A percentile compares a stretch with the other conserved stretches of the same genome.
Conservation (phyloP, 495 filamentous ascomycete genomes). For the Endocarpon pusillum region DNA sequence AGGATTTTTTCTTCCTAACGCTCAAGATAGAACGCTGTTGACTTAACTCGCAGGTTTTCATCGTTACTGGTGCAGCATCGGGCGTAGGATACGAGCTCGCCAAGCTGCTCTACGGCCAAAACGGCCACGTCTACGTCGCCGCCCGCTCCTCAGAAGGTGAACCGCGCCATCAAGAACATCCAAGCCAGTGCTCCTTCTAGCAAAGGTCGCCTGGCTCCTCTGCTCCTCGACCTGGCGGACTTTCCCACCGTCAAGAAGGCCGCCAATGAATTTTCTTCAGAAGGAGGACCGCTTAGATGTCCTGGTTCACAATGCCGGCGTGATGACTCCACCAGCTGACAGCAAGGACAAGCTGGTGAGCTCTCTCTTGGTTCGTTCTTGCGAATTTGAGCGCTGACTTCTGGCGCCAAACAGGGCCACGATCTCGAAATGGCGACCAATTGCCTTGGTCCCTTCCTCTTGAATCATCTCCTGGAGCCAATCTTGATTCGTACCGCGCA, state of each 20-base stretch:
- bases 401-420: constrained; percentile 16
- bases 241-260: constrained; percentile 25
- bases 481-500: constrained; percentile 10
- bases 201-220: constrained; percentile 20
- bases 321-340: constrained; percentile 24
- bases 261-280: constrained; percentile 20
- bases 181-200: constrained; percentile 5
- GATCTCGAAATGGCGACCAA: constrained; percentile 26
- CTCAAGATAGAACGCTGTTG: neutral
- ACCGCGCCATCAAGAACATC: constrained; percentile 19
- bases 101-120: constrained; percentile 22
- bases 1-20: neutral
- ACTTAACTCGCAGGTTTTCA: constrained; percentile 15
- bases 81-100: constrained; percentile 25
- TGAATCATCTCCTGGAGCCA: constrained; percentile 20
- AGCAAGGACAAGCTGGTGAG: too few species aligned
- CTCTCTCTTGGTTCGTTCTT: constrained; percentile 30
- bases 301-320: constrained; percentile 33
- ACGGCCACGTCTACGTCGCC: constrained; percentile 24
- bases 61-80: constrained; percentile 25
- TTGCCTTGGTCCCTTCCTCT: constrained; percentile 19
- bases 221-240: constrained; percentile 28
- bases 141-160: constrained; percentile 17
- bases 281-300: constrained; percentile 28
- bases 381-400: constrained; percentile 18